phyloP scores from a whole-genome alignment of 2,329 filamentous ascomycete species.

The Clathrospora elynae region DNA sequence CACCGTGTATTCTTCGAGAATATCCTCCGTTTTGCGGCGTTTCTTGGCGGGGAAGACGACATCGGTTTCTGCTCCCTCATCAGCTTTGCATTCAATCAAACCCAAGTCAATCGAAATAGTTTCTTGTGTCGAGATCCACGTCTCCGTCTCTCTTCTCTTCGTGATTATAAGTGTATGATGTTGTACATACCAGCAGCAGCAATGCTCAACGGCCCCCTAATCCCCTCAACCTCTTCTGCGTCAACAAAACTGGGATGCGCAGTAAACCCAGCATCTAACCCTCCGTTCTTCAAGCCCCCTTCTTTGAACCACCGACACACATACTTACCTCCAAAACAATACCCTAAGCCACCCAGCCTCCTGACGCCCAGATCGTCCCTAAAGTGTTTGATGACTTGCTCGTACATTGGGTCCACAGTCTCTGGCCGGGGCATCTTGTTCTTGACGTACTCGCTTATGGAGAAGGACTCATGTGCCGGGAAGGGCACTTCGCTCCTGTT shows the following conservation, averaged over 20 bases:
- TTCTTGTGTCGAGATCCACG: too few species aligned
- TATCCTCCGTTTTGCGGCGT: conserved; percentile 63
- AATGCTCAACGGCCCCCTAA: conserved; percentile 64
- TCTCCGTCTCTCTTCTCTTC: not conserved
- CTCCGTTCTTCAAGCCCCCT: conserved; percentile 52
- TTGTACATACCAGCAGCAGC: conserved; percentile 64
- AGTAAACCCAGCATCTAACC: conserved; percentile 71
- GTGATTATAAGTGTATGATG: too few species aligned
- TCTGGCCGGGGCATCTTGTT: conserved; percentile 46
- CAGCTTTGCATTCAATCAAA: too few species aligned
- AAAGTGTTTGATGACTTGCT: conserved; percentile 62
- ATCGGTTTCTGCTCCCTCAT: conserved; percentile 61
- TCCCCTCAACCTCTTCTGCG: conserved; percentile 62
- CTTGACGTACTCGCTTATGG: conserved; percentile 58
- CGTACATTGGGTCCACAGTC: conserved; percentile 60
- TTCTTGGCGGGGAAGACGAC: conserved; percentile 61
- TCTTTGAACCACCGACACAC: conserved; percentile 65
- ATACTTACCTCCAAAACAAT: conserved; percentile 72
- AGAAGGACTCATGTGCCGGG: conserved; percentile 56
- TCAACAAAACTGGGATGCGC: conserved; percentile 79
- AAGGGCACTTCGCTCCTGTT: conserved; percentile 66
- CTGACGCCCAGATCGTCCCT: conserved; percentile 58
- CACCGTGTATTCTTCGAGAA: conserved; percentile 58
- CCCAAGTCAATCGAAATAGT: too few species aligned
- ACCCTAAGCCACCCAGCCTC: conserved; percentile 69